Base-by-base conservation (phyloP, 441 rosid species). In the Gossypium davidsonii region DNA sequence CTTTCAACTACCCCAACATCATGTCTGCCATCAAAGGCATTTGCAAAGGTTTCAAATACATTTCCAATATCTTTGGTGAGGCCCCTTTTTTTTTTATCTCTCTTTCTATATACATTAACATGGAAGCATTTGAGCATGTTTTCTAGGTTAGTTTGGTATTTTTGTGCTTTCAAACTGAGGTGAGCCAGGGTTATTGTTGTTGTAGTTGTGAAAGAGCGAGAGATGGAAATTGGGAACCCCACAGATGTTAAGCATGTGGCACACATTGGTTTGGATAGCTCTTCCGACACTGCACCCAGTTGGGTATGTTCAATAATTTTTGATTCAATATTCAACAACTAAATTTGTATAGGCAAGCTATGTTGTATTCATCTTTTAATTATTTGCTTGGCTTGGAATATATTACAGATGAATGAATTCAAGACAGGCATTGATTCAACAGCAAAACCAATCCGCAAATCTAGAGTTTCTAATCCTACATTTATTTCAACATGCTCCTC, bases 1-100 rank as follows among this genome's bases (percentile, higher is more conserved):
- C 66, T 25, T 68, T 46, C 46, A 49, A 44, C 15, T 37, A 12
- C 37, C 67, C 71, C 70, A 26, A 53, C 25, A 60, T 66, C 62
- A 93, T 90, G 98, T 81, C 91, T 10, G 76, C 86, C 73, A 94
- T 94, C 76, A 94, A 90, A 78, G 96, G 96, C 73, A 81, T 94
- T 68, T 90, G 85, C 75, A 94, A 92, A 85, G 85, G 98, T 65
- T 92, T 94, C 86, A 92, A 92, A 81, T 90, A 59, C 75, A 85
- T 94, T 73, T 79, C 97, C 64, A 90, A 92, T 81, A 92, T 94
- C 67, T 92, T 94, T 84, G 93, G 98, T 91, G 79, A 76, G 77
- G 1, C 12, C 60, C 57, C 31, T 28, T 7, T 34, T 34, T 34
- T 71, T 44, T 62, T 64, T 60, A 31, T 61, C 28, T 70, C 39